Percentiles rank a stretch among this genome's conserved stretches.
phyloP scores from a whole-genome alignment of 2,329 filamentous ascomycete species.

The Ustulina deusta region DNA sequence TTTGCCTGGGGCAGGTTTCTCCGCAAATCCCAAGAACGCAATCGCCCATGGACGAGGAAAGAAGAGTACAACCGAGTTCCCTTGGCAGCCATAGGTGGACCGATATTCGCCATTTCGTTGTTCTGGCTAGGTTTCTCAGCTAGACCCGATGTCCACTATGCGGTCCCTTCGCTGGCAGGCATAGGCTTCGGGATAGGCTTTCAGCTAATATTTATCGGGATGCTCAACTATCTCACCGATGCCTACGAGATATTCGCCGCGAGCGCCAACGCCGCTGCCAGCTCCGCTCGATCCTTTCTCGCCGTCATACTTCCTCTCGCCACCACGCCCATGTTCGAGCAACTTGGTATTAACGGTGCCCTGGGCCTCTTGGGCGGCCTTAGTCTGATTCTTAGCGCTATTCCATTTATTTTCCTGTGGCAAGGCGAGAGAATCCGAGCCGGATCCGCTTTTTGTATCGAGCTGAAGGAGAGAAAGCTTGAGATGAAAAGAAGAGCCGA shows the following conservation, averaged over 20 bases:
- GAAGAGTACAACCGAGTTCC: slow-evolving; percentile 79
- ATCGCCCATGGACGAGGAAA: slow-evolving; percentile 68
- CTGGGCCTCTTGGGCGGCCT: slow-evolving; percentile 65
- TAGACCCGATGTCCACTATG: slow-evolving; percentile 60
- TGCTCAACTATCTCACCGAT: slow-evolving; percentile 64
- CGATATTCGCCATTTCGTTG: slow-evolving; percentile 67
- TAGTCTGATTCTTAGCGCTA: slow-evolving; percentile 62
- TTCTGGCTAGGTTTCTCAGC: slow-evolving; percentile 74
- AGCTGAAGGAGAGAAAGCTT: slow-evolving; percentile 64
- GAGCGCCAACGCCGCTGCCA: slow-evolving; percentile 65
- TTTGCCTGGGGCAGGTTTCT: slow-evolving; percentile 74
- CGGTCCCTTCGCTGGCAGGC: slow-evolving; percentile 69
- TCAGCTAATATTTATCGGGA: slow-evolving; percentile 71
- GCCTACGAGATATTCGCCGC: slow-evolving; percentile 75
- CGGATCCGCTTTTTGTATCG: slow-evolving; percentile 71
- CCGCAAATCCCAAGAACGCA: slow-evolving; percentile 60
- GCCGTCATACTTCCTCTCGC: slow-evolving; percentile 69
- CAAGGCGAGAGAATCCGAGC: slow-evolving; percentile 67
- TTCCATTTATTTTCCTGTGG: slow-evolving; percentile 67
- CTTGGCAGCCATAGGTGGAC: slow-evolving; percentile 76
- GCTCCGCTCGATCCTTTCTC: slow-evolving; percentile 61
- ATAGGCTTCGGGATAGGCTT: slow-evolving; percentile 72
- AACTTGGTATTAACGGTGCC: slow-evolving; percentile 62
- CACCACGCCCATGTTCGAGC: slow-evolving; percentile 62
- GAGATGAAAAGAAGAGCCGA: slow-evolving; percentile 58